Evolutionary conservation across 2,329 filamentous ascomycete genomes (phyloP).

Genomic region (Aspergillus clavatus): DNA sequence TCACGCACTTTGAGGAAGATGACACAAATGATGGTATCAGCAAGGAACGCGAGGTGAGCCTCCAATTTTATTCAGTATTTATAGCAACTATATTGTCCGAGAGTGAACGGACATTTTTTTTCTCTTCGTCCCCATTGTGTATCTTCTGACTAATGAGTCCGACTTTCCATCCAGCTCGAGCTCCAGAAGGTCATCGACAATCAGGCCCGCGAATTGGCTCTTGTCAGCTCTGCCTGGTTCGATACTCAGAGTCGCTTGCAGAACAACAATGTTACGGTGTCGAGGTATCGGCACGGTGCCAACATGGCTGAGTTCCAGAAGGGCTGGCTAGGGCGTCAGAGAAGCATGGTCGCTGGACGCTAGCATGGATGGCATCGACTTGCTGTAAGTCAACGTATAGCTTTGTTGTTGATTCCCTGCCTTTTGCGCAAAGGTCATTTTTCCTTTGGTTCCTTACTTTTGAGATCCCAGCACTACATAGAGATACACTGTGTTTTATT

Average conservation of each 20-base stretch:
- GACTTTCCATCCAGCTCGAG: constrained; percentile 30
- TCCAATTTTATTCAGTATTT: neutral
- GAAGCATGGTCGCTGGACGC: constrained; percentile 38
- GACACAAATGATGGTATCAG: constrained; percentile 31
- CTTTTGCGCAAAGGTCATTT: too few species aligned
- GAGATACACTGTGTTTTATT: neutral
- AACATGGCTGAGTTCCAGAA: constrained; percentile 35
- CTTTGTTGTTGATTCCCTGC: neutral
- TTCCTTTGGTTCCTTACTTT: neutral
- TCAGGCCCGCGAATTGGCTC: constrained; percentile 41
- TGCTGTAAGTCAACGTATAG: too few species aligned
- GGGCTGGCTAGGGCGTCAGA: constrained; percentile 44
- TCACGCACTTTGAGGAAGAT: constrained; percentile 37
- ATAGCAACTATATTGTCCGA: neutral
- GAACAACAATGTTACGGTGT: constrained; percentile 40
- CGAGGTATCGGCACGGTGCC: constrained; percentile 37
- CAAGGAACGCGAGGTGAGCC: constrained; percentile 39
- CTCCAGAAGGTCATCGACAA: constrained; percentile 38
- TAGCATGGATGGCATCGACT: too few species aligned
- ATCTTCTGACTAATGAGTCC: constrained; percentile 12
- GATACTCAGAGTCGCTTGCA: constrained; percentile 44
- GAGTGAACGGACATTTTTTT: neutral
- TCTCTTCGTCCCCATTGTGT: neutral
- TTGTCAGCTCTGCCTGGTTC: constrained; percentile 46
- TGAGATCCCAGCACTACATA: neutral